Conservation (phyloP, 169 alveolate genomes). For the Cryptosporidium tyzzeri region DNA sequence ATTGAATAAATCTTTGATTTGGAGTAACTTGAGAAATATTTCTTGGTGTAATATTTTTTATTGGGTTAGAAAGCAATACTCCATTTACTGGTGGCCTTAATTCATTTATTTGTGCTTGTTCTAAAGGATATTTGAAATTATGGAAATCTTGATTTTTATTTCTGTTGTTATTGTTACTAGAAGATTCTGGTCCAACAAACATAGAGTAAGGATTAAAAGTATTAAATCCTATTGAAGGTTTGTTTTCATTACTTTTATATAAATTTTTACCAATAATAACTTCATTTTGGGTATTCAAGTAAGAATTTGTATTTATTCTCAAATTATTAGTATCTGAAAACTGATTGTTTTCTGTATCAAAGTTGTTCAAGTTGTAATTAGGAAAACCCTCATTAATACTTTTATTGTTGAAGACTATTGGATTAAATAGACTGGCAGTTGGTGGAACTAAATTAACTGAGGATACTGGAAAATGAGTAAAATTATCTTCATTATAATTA, state of each 20-base stretch:
- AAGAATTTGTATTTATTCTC: neutral
- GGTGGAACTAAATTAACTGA: constrained; percentile 65
- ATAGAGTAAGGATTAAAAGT: constrained; percentile 35
- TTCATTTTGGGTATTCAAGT: neutral
- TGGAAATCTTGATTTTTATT: neutral
- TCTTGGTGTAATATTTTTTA: neutral
- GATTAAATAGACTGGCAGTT: constrained; percentile 22
- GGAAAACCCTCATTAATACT: neutral
- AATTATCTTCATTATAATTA: neutral
- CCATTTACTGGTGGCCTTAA: neutral
- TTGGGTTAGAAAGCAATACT: constrained; percentile 8
- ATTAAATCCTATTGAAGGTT: constrained; percentile 7
- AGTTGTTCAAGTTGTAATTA: neutral
- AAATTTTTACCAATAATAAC: neutral
- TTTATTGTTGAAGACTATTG: neutral
- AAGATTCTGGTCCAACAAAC: constrained; percentile 16
- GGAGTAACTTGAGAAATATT: neutral
- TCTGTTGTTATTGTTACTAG: neutral
- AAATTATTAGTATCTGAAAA: neutral
- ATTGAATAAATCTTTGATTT: neutral
- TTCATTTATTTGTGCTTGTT: neutral
- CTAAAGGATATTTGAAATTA: neutral
- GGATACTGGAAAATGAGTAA: neutral
- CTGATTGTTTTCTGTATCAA: neutral
- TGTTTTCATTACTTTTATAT: neutral